Conservation (phyloP, 2,329 filamentous ascomycete genomes). For the Penicillium rolfsii region DNA sequence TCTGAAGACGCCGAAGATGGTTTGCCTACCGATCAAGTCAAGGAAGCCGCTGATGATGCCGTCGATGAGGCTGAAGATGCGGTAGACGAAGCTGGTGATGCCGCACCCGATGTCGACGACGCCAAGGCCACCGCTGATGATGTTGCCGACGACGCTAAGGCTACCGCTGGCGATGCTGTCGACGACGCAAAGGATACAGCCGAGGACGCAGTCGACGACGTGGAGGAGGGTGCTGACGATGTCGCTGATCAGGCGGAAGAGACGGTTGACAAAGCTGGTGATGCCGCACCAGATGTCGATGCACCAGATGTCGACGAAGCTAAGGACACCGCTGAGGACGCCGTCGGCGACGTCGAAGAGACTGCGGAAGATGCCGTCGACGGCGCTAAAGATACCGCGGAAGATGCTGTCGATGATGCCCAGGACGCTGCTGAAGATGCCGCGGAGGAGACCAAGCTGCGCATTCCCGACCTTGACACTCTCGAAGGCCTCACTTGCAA, state of each 20-base stretch:
- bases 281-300: background rate
- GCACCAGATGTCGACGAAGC: slow-evolving; percentile 24
- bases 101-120: slow-evolving; percentile 24
- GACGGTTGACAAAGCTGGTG: slow-evolving; percentile 23
- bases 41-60: slow-evolving; percentile 30
- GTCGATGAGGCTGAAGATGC: slow-evolving; percentile 17
- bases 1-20: slow-evolving; percentile 46
- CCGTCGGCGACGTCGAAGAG: background rate
- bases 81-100: slow-evolving; percentile 30
- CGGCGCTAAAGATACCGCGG: background rate
- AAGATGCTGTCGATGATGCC: slow-evolving; percentile 29
- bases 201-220: slow-evolving; percentile 12
- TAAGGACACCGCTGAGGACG: slow-evolving; percentile 28
- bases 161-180: slow-evolving; percentile 18
- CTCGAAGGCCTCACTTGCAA: slow-evolving; percentile 46
- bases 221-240: slow-evolving; percentile 32
- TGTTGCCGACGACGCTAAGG: slow-evolving; percentile 8
- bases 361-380: slow-evolving; percentile 32
- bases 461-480: slow-evolving; percentile 9
- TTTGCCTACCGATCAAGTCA: slow-evolving; percentile 5
- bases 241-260: too few species aligned
- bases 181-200: background rate
- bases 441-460: slow-evolving; percentile 27
- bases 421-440: slow-evolving; percentile 33
- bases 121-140: slow-evolving; percentile 31